Conservation (phyloP, 1,284 basidiomycete genomes). For the Cutaneotrichosporon cutaneum region DNA sequence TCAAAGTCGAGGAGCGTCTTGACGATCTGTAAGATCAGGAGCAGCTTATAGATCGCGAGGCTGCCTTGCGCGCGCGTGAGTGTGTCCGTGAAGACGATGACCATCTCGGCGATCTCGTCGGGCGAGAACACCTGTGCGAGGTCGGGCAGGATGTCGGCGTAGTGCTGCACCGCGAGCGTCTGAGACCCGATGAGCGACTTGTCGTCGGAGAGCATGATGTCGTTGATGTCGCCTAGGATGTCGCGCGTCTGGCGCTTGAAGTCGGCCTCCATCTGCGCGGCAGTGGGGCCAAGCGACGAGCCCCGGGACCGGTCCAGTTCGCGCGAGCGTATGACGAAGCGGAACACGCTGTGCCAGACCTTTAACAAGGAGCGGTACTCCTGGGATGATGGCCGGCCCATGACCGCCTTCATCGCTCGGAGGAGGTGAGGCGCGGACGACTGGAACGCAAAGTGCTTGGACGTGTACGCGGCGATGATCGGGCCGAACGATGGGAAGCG, state of each 20-base stretch:
- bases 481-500: conserved; percentile 95
- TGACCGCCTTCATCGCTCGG: conserved; percentile 78
- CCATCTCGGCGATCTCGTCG: conserved; percentile 78
- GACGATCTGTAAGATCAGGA: conserved; percentile 88
- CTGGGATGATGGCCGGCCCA: conserved; percentile 68
- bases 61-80: conserved; percentile 77
- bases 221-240: conserved; percentile 77
- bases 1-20: conserved; percentile 84
- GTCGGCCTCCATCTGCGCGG: conserved; percentile 76
- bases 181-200: conserved; percentile 90
- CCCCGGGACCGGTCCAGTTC: conserved; percentile 83
- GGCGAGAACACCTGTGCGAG: conserved; percentile 74
- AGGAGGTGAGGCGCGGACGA: conserved; percentile 77
- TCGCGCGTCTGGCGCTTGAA: conserved; percentile 79
- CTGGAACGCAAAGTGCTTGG: conserved; percentile 78
- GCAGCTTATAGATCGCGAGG: conserved; percentile 85
- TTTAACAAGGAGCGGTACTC: conserved; percentile 88
- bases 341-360: conserved; percentile 93
- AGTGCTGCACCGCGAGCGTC: conserved; percentile 89
- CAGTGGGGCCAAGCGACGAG: conserved; percentile 72
- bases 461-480: conserved; percentile 89
- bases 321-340: conserved; percentile 82
- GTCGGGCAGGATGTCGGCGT: conserved; percentile 87
- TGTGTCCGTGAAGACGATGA: conserved; percentile 80
- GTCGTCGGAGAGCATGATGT: conserved; percentile 79